phyloP scores from a whole-genome alignment of 1,284 basidiomycete species.

The Gomphus bonarii region DNA sequence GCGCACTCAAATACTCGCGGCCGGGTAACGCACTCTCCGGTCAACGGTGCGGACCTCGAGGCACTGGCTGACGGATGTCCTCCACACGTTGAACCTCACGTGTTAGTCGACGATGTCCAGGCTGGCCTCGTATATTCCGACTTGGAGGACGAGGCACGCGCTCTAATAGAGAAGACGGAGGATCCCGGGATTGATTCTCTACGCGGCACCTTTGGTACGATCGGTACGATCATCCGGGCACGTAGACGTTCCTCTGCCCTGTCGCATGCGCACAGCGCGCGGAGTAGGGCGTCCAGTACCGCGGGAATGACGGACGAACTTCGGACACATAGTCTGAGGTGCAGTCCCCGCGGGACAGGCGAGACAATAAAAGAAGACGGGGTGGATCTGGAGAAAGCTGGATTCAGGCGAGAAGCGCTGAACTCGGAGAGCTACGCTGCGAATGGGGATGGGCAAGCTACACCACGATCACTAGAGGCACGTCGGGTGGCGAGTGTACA shows the following conservation, averaged over 20 bases:
- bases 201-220: conserved; percentile 35
- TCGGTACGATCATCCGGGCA: conserved; percentile 39
- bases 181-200: conserved; percentile 38
- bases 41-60: conserved; percentile 5
- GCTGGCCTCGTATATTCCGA: conserved; percentile 6
- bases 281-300: background rate
- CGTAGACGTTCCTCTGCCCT: conserved; percentile 16
- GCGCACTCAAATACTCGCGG: background rate
- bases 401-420: background rate
- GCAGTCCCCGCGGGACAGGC: background rate
- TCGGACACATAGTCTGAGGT: background rate
- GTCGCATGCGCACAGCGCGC: background rate
- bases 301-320: background rate
- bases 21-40: background rate
- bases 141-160: conserved; percentile 17
- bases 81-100: conserved; percentile 15
- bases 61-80: background rate
- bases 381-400: background rate
- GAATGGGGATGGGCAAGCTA: background rate
- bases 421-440: background rate
- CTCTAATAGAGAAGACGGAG: conserved; percentile 23
- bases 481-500: conserved; percentile 1
- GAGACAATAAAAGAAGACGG: background rate
- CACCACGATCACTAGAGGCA: background rate
- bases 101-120: conserved; percentile 27